phyloP scores from a whole-genome alignment of 139 green algal species.

The Raphidocelis subcapitata region DNA sequence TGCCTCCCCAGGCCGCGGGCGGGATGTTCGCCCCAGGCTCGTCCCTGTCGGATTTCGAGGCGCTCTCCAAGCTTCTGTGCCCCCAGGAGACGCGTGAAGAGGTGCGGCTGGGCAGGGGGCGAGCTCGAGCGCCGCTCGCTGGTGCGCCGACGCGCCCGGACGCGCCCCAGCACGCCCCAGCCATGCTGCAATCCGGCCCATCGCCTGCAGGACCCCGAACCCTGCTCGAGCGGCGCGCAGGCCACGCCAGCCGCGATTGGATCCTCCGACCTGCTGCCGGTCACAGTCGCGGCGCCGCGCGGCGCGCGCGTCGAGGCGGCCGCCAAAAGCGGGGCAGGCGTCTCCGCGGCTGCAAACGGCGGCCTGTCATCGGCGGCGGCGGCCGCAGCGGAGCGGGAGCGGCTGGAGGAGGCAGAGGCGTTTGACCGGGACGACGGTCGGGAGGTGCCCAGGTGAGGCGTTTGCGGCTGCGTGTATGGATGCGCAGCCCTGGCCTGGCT shows the following conservation, averaged over 20 bases:
- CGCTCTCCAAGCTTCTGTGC: neutral
- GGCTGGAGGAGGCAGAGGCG: conserved; percentile 34
- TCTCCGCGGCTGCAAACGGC: too few relatives aligned
- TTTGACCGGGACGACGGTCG: conserved; percentile 50
- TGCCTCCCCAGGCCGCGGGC: too few relatives aligned
- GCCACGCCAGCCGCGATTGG: conserved; percentile 43
- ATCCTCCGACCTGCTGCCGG: conserved; percentile 45
- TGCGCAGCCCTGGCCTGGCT: neutral
- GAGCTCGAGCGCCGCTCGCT: too few relatives aligned
- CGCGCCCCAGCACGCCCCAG: too few relatives aligned
- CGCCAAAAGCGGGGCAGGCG: too few relatives aligned
- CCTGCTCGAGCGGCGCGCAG: conserved; percentile 17
- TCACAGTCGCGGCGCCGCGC: conserved; percentile 48
- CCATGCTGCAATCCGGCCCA: neutral
- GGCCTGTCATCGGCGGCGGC: too few relatives aligned
- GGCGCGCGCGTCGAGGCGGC: too few relatives aligned
- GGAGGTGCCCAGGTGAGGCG: conserved; percentile 43
- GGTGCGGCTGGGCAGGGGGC: too few relatives aligned
- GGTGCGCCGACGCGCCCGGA: too few relatives aligned
- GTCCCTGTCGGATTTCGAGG: neutral
- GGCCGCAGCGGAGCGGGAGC: too few relatives aligned
- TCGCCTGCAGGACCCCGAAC: too few relatives aligned
- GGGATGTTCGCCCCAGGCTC: neutral
- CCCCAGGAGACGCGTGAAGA: too few relatives aligned
- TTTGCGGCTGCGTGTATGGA: neutral